Percentiles rank a stretch among this genome's conserved stretches.
phyloP scores from a whole-genome alignment of 805 yeast genomes.

The Lipomyces yamadae region DNA sequence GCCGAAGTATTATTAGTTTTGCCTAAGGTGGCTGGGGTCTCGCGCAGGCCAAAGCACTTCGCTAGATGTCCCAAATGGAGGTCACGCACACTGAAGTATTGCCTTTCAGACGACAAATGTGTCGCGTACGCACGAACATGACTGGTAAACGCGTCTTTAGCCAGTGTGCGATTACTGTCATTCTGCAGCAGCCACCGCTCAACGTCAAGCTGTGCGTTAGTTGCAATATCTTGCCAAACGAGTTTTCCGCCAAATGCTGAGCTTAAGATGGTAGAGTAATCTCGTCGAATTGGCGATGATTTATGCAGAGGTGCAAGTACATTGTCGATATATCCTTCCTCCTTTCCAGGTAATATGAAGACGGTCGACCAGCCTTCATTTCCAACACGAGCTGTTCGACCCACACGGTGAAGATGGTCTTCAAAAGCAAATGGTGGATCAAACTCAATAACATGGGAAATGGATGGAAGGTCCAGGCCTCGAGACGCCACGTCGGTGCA shows the following conservation, averaged over 20 bases:
- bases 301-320: conserved; percentile 63
- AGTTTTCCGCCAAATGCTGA: conserved; percentile 49
- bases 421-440: conserved; percentile 95
- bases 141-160: conserved; percentile 81
- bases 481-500: conserved; percentile 99
- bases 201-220: conserved; percentile 90
- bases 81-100: conserved; percentile 75
- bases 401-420: conserved; percentile 95
- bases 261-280: conserved; percentile 49
- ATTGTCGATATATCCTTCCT: conserved; percentile 74
- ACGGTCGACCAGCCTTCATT: conserved; percentile 74
- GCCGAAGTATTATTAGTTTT: conserved; percentile 51
- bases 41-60: conserved; percentile 91
- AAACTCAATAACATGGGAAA: conserved; percentile 83
- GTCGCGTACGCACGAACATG: conserved; percentile 96
- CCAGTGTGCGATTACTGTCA: conserved; percentile 58
- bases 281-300: conserved; percentile 53
- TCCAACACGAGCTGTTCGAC: conserved; percentile 99
- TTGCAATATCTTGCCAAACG: conserved; percentile 89
- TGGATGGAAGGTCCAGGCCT: conserved; percentile 89
- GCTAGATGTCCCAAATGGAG: conserved; percentile 96
- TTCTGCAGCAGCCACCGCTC: conserved; percentile 88
- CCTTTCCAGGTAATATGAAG: conserved; percentile 85
- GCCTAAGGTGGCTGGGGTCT: conserved; percentile 77
- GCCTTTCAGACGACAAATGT: conserved; percentile 80